Conservation (phyloP, 2,329 filamentous ascomycete species). For the Xylariaceae sp. region DNA sequence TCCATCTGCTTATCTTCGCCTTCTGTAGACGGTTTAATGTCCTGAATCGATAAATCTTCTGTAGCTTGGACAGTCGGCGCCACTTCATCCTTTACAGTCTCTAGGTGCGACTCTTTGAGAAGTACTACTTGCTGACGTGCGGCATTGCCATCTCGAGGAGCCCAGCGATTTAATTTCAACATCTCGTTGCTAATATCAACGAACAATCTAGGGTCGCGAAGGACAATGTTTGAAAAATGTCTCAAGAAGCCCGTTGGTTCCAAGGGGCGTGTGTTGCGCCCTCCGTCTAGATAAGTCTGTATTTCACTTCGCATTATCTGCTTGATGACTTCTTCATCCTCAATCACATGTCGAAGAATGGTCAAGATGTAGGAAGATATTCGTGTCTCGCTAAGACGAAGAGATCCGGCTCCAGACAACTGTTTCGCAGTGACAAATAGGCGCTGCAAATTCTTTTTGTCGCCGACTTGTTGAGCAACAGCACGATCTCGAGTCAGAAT, state of each 20-base stretch:
- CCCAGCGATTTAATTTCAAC: conserved; percentile 72
- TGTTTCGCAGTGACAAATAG: conserved; percentile 97
- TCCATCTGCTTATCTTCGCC: conserved; percentile 63
- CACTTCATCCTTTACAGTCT: conserved; percentile 47
- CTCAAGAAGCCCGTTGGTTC: conserved; percentile 79
- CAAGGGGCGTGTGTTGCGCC: conserved; percentile 57
- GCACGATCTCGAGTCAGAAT: conserved; percentile 82
- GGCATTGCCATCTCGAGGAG: conserved; percentile 41
- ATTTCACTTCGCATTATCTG: conserved; percentile 94
- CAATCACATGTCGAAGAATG: conserved; percentile 88
- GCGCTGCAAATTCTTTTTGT: conserved; percentile 87
- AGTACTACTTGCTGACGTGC: conserved; percentile 46
- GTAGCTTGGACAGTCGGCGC: conserved; percentile 54
- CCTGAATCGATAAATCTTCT: conserved; percentile 54
- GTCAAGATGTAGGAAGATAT: conserved; percentile 74
- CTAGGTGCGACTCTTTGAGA: conserved; percentile 47
- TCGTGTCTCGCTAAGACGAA: conserved; percentile 66
- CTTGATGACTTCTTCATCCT: conserved; percentile 88
- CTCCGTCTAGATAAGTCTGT: conserved; percentile 72
- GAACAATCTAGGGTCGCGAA: conserved; percentile 85
- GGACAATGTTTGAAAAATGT: conserved; percentile 76
- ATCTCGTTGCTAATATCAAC: conserved; percentile 87
- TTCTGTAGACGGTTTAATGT: conserved; percentile 67
- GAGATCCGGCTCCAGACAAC: conserved; percentile 77
- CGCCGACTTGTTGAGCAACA: conserved; percentile 76